A percentile compares a stretch with the other conserved stretches of the same genome.
Conservation (phyloP, 495 filamentous ascomycete genomes). For the Mytilinidion resinicola region DNA sequence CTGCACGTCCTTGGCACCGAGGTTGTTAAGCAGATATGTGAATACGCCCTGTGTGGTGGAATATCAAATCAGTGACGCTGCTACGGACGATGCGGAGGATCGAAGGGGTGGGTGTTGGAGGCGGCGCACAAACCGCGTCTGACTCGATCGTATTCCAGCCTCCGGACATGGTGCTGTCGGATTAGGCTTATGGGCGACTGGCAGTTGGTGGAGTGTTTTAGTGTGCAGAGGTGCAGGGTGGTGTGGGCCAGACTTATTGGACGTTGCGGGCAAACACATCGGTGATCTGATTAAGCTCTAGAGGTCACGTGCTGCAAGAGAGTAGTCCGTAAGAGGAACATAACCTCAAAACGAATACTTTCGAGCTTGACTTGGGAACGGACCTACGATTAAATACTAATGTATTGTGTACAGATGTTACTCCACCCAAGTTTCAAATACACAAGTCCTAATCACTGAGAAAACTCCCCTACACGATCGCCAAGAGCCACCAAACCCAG, state of each 20-base stretch:
- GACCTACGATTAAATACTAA: too few species aligned
- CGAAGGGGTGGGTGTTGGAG: conserved; percentile 1
- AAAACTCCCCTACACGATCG: too few species aligned
- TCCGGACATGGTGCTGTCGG: conserved; percentile 35
- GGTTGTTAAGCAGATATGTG: conserved; percentile 84
- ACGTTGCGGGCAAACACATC: too few species aligned
- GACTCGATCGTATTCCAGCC: conserved; percentile 84
- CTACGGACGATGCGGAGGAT: background rate
- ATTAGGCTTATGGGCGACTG: background rate
- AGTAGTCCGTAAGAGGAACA: too few species aligned
- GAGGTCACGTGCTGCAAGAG: too few species aligned
- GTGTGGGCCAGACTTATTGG: background rate
- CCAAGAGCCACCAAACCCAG: too few species aligned
- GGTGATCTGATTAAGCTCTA: too few species aligned
- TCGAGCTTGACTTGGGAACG: too few species aligned
- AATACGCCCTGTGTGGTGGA: conserved; percentile 72
- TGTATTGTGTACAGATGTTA: too few species aligned
- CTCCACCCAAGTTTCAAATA: too few species aligned
- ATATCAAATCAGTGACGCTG: conserved; percentile 2
- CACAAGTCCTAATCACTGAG: too few species aligned
- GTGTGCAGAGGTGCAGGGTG: background rate
- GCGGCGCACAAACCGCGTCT: conserved; percentile 64
- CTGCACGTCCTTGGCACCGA: conserved; percentile 88
- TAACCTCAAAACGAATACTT: too few species aligned
- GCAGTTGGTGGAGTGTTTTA: conserved; percentile 8